Evolutionary conservation across 345 rosid genomes (phyloP).

Genomic region (Syzygium grande): DNA sequence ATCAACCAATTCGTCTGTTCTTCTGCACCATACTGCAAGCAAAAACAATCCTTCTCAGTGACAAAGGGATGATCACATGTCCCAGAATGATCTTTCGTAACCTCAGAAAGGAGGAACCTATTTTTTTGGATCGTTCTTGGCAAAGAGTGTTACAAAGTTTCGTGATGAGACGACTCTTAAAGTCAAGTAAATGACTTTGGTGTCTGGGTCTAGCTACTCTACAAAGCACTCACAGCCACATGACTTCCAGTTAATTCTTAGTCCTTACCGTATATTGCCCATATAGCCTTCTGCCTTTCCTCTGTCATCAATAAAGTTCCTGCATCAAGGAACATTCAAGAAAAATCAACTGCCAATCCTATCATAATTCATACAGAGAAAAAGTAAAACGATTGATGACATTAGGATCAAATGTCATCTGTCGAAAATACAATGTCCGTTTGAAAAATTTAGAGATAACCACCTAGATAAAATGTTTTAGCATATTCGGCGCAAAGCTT

Average conservation of each 20-base stretch:
- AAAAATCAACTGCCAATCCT: not conserved
- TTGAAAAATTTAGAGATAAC: not conserved
- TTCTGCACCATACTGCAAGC: constrained; percentile 51
- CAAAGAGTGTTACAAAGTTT: not conserved
- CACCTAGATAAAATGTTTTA: constrained; percentile 60
- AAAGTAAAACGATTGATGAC: not conserved
- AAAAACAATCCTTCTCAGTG: not conserved
- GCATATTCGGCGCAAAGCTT: constrained; percentile 49
- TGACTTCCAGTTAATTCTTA: not conserved
- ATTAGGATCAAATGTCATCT: not conserved
- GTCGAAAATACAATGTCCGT: not conserved
- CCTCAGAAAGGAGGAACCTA: not conserved
- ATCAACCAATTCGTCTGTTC: constrained; percentile 55
- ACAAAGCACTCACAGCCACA: not conserved
- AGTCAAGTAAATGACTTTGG: not conserved
- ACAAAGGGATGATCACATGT: not conserved
- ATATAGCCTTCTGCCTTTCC: constrained; percentile 50
- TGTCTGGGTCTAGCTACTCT: not conserved
- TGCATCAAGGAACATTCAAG: constrained; percentile 10
- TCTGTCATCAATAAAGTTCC: constrained; percentile 58
- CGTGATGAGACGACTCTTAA: not conserved
- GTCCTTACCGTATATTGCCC: constrained; percentile 58
- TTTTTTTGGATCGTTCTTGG: not conserved
- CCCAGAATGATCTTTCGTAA: not conserved
- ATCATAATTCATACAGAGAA: not conserved